phyloP scores from a whole-genome alignment of 2,329 filamentous ascomycete species.

The Fusarium papillatum region DNA sequence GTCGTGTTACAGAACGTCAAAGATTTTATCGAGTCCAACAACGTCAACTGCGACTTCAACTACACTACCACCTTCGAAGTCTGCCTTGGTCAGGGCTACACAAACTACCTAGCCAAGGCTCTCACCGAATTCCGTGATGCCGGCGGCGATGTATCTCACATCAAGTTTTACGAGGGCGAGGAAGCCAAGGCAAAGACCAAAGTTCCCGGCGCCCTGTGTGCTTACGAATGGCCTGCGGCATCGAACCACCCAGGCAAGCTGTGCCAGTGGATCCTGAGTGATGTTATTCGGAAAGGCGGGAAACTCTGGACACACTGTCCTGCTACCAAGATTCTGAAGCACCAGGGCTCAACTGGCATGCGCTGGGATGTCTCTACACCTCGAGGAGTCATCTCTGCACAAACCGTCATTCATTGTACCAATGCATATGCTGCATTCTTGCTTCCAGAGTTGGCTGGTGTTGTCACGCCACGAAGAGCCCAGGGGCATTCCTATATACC shows the following conservation, averaged over 20 bases:
- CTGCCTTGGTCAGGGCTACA: conserved; percentile 61
- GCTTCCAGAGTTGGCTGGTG: conserved; percentile 5
- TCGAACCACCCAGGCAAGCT: conserved; percentile 63
- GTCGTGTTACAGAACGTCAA: conserved; percentile 41
- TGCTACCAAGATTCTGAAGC: not conserved
- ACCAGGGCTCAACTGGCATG: not conserved
- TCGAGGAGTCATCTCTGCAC: not conserved
- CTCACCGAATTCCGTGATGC: conserved; percentile 25
- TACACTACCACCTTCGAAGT: conserved; percentile 61
- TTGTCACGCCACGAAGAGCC: not conserved
- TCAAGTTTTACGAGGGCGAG: conserved; percentile 4
- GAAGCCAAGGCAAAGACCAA: conserved; percentile 47
- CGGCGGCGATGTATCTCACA: conserved; percentile 9
- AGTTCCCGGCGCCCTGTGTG: conserved; percentile 49
- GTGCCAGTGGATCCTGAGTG: conserved; percentile 59
- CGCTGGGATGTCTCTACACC: not conserved
- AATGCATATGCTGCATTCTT: conserved; percentile 10
- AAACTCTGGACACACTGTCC: conserved; percentile 46
- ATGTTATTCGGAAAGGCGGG: conserved; percentile 53
- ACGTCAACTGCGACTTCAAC: conserved; percentile 60
- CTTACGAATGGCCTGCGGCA: conserved; percentile 65
- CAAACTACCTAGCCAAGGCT: conserved; percentile 54
- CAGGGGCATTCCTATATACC: conserved; percentile 47
- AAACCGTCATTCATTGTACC: conserved; percentile 1
- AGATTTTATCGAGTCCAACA: conserved; percentile 55